These are phyloP conservation scores for Suillus decipiens DNA, from an alignment of 768 basidiomycete genomes.

Conservation along the genomic window DNA sequence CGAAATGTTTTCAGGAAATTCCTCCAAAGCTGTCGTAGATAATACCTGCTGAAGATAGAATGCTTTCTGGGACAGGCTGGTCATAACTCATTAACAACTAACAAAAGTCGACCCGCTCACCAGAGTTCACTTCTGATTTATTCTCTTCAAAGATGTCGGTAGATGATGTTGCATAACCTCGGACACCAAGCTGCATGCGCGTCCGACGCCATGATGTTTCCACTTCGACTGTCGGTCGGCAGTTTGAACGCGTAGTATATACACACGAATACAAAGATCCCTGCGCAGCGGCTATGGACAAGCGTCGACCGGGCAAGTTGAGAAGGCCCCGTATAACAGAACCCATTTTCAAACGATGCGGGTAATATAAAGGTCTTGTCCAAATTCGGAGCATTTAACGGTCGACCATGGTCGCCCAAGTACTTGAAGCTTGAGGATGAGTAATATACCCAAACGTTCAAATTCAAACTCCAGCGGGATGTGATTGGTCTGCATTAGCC, in stretches of 20 bases:
- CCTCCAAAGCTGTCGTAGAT: background rate
- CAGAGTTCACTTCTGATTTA: background rate
- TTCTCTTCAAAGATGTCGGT: background rate
- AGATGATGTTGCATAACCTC: background rate
- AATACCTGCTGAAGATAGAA: conserved; percentile 3
- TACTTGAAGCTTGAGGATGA: background rate
- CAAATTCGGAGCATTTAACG: background rate
- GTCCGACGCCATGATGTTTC: background rate
- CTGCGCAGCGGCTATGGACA: no score
- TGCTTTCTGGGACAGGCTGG: background rate
- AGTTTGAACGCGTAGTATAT: background rate
- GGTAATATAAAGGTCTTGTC: background rate
- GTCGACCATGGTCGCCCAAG: background rate
- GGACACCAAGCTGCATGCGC: background rate
- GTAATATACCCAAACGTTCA: no score
- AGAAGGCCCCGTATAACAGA: background rate
- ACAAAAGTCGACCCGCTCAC: background rate
- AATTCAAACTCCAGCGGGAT: background rate
- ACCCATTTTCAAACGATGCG: background rate
- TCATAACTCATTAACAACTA: background rate
- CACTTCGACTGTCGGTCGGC: background rate
- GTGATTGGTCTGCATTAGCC: background rate
- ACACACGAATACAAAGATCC: background rate
- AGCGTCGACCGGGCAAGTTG: background rate
- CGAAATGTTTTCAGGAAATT: background rate